Evolutionary conservation across 805 yeast species (phyloP).

Genomic region (Myxozyma udenii): DNA sequence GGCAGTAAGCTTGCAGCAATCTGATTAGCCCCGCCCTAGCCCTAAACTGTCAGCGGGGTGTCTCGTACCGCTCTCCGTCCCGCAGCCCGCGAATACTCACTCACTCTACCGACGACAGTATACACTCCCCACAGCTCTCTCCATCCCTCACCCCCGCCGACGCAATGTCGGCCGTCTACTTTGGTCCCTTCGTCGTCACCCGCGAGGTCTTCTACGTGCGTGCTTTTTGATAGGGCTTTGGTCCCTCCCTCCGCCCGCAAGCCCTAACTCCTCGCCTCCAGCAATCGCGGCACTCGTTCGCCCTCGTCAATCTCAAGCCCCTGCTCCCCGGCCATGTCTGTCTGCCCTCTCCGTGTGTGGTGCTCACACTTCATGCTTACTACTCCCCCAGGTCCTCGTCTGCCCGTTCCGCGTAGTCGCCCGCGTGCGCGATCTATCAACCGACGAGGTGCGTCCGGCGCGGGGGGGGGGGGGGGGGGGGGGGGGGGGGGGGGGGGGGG

Average conservation of each 20-base stretch:
- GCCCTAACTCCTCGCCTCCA: conserved; percentile 21
- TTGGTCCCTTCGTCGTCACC: conserved; percentile 32
- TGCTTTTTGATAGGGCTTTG: not conserved
- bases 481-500: too few relatives aligned
- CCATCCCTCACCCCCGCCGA: not conserved
- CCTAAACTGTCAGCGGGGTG: too few relatives aligned
- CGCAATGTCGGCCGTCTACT: conserved; percentile 23
- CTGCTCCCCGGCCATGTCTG: conserved; percentile 83
- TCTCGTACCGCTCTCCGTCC: too few relatives aligned
- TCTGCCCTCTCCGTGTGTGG: not conserved
- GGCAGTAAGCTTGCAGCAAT: too few relatives aligned
- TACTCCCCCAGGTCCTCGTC: conserved; percentile 49
- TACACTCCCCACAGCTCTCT: not conserved
- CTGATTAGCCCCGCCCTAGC: too few relatives aligned
- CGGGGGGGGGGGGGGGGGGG: too few relatives aligned
- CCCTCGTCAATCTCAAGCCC: conserved; percentile 88
- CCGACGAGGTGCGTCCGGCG: conserved; percentile 58
- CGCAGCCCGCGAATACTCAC: too few relatives aligned
- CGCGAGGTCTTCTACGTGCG: conserved; percentile 32
- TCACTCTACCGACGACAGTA: too few relatives aligned
- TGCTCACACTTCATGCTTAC: not conserved
- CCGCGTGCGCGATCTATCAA: conserved; percentile 64
- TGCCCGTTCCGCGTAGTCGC: conserved; percentile 74
- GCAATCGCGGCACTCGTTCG: conserved; percentile 66
- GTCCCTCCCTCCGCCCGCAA: not conserved